Evolutionary conservation across 1,284 basidiomycete species (phyloP).

Genomic region (Puccinia polysora): DNA sequence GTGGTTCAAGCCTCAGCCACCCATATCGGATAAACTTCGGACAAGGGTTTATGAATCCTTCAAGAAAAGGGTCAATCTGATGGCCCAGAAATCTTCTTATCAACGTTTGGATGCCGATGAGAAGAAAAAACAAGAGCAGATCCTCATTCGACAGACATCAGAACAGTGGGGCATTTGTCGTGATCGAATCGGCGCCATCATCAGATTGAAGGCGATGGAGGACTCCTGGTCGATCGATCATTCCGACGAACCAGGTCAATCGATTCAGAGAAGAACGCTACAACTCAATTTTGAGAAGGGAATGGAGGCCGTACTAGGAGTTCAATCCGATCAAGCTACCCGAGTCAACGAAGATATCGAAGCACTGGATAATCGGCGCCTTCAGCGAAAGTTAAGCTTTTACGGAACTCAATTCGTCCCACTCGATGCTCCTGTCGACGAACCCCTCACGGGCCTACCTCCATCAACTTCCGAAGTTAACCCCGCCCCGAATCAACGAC

Average conservation of each 20-base stretch:
- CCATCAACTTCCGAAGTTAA: not conserved
- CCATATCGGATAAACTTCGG: constrained; percentile 63
- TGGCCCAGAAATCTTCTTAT: constrained; percentile 1
- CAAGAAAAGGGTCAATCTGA: constrained; percentile 50
- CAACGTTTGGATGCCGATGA: constrained; percentile 11
- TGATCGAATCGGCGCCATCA: constrained; percentile 70
- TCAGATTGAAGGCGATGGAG: constrained; percentile 72
- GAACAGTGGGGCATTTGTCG: constrained; percentile 65
- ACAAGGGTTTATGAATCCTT: constrained; percentile 54
- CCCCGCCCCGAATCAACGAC: not conserved
- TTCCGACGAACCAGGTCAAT: constrained; percentile 3
- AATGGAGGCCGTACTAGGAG: constrained; percentile 34
- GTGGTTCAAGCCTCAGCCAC: constrained; percentile 69
- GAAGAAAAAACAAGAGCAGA: constrained; percentile 26
- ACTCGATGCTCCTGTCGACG: constrained; percentile 29
- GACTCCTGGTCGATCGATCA: constrained; percentile 56
- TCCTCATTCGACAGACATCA: constrained; percentile 59
- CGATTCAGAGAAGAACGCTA: constrained; percentile 15
- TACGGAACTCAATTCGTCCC: constrained; percentile 41
- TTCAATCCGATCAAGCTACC: constrained; percentile 9
- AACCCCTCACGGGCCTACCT: not conserved
- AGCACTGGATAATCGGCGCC: constrained; percentile 15
- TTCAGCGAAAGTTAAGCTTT: constrained; percentile 24
- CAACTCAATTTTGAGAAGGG: constrained; percentile 42
- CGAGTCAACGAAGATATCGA: constrained; percentile 26